Base-by-base conservation (phyloP, 768 basidiomycete genomes). In the Myochromella boudieri region DNA sequence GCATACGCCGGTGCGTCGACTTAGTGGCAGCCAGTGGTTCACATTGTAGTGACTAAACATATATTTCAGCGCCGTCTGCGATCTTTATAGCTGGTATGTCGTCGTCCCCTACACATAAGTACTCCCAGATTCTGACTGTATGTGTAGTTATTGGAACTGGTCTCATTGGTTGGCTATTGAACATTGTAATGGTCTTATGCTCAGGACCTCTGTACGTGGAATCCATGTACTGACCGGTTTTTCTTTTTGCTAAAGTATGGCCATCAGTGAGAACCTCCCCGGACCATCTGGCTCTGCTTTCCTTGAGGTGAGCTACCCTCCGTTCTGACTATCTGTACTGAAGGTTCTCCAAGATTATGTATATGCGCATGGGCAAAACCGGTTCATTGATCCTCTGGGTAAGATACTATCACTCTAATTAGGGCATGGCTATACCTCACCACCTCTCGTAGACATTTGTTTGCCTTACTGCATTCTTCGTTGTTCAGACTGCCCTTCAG, bases 401-500 rank as follows among this genome's bases (percentile, higher is more conserved):
- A 60, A 41, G 51, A 48, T n/a, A 8, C 21, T 37, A 8, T n/a
- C 8, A 31, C 8, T 8, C n/a, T n/a, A 31, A 31, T 31, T n/a
- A 31, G n/a, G 8, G 29, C 29, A 31, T 8, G 8, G 29, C n/a
- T n/a, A n/a, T n/a, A n/a, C 14, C 34, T 43, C 29, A 49, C 26
- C 1, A 9, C 17, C 1, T 21, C n/a, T 14, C 15, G 15, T 42
- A 84, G 84, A 73, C 72, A 11, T 82, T 85, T 51, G 86, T 91
- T 24, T 92, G 91, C 71, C 61, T 89, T 47, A 90, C 91, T 12
- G 92, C 92, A 0, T 93, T 91, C 71, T 90, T 90, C 62, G 88
- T 91, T 46, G 82, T 81, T 14, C 87, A 90, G 64, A 84, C 80
- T 11, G 84, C 89, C 9, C 74, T 91, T 5, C 91, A 95, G 56